These are phyloP conservation scores for Xylariaceae sp. DNA, from an alignment of 2,329 filamentous ascomycete species.

Conservation along the genomic window DNA sequence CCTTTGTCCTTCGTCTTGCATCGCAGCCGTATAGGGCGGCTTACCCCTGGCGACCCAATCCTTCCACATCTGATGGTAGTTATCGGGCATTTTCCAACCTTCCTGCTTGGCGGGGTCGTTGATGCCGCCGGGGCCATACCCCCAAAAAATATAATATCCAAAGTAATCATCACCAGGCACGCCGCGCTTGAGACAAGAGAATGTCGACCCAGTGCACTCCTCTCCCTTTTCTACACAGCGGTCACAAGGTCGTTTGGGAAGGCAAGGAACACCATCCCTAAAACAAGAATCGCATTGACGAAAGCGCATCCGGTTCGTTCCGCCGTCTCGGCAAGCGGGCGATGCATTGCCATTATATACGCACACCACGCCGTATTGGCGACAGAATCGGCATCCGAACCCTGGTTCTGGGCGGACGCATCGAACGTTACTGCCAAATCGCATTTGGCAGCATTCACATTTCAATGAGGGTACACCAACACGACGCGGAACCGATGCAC, in stretches of 20 bases:
- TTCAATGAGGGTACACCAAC: too few species aligned
- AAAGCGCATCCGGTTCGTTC: background rate
- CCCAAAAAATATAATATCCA: slow-evolving; percentile 13
- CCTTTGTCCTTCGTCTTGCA: too few species aligned
- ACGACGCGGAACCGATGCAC: too few species aligned
- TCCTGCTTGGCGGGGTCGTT: background rate
- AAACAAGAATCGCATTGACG: background rate
- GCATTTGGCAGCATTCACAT: too few species aligned
- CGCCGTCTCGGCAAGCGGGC: background rate
- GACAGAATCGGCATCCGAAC: background rate
- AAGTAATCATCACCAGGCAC: slow-evolving; percentile 7
- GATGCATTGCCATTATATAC: background rate
- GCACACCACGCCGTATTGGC: background rate
- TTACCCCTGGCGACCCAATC: background rate
- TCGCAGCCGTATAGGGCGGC: background rate
- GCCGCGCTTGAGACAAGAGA: slow-evolving; percentile 1
- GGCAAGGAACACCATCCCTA: background rate
- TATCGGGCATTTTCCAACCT: background rate
- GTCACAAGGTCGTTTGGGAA: background rate
- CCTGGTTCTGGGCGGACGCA: background rate
- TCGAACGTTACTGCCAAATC: too few species aligned
- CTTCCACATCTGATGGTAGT: slow-evolving; percentile 8
- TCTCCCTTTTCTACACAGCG: background rate
- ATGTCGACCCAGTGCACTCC: background rate
- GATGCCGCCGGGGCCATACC: slow-evolving; percentile 6